phyloP scores from a whole-genome alignment of 2,329 filamentous ascomycete species.

The Trichoderma aggressivum region DNA sequence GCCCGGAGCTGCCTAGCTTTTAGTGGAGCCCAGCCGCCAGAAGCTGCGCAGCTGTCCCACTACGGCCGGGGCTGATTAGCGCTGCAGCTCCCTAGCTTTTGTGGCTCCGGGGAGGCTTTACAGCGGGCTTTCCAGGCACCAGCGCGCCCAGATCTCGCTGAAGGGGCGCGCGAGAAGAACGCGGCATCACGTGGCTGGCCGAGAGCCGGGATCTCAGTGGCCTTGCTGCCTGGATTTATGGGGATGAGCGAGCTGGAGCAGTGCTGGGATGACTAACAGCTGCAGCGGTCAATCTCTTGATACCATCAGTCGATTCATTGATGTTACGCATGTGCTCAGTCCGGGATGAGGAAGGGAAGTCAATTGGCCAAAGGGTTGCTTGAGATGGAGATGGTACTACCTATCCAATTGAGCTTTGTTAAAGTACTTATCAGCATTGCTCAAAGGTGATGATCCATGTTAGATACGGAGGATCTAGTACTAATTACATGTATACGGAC shows the following conservation, averaged over 20 bases:
- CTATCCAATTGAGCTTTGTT: not conserved
- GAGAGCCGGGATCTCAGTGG: not conserved
- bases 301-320: not conserved
- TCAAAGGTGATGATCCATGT: not conserved
- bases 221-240: conserved; percentile 15
- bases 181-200: conserved; percentile 27
- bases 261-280: not conserved
- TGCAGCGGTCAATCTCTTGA: not conserved
- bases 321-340: not conserved
- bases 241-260: not conserved
- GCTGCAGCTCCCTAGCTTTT: not conserved
- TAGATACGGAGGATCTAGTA: too few relatives aligned
- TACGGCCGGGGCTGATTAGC: not conserved
- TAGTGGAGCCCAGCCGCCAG: not conserved
- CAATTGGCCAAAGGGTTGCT: not conserved
- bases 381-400: not conserved
- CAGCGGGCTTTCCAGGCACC: conserved; percentile 23
- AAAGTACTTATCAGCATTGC: not conserved
- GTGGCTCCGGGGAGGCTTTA: not conserved
- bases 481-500: too few relatives aligned
- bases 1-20: conserved; percentile 1
- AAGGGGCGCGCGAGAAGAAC: conserved; percentile 22
- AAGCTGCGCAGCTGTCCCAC: conserved; percentile 4
- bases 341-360: not conserved
- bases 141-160: conserved; percentile 23